Evolutionary conservation across 306 rosid genomes (phyloP), one percentile per base, ranked within the genome.

Genomic region (Alnus rubra): DNA sequence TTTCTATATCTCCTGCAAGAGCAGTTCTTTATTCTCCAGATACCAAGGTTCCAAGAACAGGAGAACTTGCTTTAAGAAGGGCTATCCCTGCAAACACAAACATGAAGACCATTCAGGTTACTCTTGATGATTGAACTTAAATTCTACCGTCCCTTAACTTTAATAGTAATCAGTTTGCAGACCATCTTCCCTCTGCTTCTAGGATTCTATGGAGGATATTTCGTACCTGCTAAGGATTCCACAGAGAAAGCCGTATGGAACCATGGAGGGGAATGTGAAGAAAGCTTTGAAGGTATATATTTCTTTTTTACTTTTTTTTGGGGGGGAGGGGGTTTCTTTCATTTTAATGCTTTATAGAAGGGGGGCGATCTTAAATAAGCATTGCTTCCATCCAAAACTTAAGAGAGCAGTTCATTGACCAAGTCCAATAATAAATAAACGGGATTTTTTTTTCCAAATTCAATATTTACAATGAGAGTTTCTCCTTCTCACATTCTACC

Each of bases 201-300:
- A 94, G 98, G 98, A 91, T 37, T 69, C 97, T 69, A 87, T 94
- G 23, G 98, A 92, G 75, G 97, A 94, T 78, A 89, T 94, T 71
- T 88, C 91, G 1, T 94, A 94, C 88, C 82, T 91, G 79, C 84
- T 92, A 67, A 89, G 97, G 89, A 94, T 94, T 85, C 97, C 98
- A 5, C 97, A 94, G 78, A 87, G 98, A 77, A 94, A 92, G 77
- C 97, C 98, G 71, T 94, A 81, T 81, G 98, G 98, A 78, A 89
- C 97, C 55, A 94, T 94, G 98, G 97, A 94, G 84, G 91, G 95
- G 76, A 91, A 87, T 87, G 97, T 94, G 78, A 92, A 94, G 89
- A 94, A 89, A 91, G 92, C 92, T 72, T 86, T 92, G 69, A 92
- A 94, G 94, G 97, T 92, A 81, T 77, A 18, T 60, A 62, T 76